Base-by-base conservation (phyloP, 2,329 filamentous ascomycete genomes). In the Alternaria arborescens region DNA sequence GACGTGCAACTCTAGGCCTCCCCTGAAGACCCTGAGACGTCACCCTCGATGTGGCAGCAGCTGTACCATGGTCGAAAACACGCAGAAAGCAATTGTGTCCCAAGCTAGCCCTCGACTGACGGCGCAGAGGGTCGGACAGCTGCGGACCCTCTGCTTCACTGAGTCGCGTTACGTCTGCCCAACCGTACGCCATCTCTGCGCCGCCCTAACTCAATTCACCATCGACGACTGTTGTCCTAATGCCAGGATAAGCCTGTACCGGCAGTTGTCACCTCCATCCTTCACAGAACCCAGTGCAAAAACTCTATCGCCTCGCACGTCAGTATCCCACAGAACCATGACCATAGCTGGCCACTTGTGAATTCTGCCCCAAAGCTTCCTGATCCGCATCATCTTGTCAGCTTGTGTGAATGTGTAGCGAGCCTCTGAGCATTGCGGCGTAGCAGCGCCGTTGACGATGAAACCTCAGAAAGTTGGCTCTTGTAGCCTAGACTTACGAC, bases 1-100 rank as follows among this genome's bases (percentile, higher is more conserved):
- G 30, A 41, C 38, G 14, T 47, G 34, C 47, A 44, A 18, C n/a
- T 43, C 34, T 20, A 42, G 26, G 3, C 22, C 22, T 41, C 36
- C 36, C 38, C 30, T 60, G 61, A 56, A 53, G 61, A 48, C 52
- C 55, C 57, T 63, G 64, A 65, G 64, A 62, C 62, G 51, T 52
- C 57, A 42, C 34, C 32, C 43, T 47, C 48, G 52, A 43, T 52
- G 44, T 28, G 58, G 56, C 62, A 55, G 47, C 43, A 55, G 55
- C 54, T 44, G 55, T 59, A 50, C 62, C 58, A 61, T 44, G 59
- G 58, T 50, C 53, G 43, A 51, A 62, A 55, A 52, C 56, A 60
- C 66, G 54, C 28, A 50, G 51, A 58, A 52, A 41, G 40, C 51
- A 43, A 30, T 24, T 52, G 63, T 64, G 36, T 36, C 57, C 59